A percentile compares a stretch with the other conserved stretches of the same genome.
These are phyloP conservation scores for Tetrapisispora taiwanensis DNA, from an alignment of 805 yeast genomes.

Conservation along the genomic window DNA sequence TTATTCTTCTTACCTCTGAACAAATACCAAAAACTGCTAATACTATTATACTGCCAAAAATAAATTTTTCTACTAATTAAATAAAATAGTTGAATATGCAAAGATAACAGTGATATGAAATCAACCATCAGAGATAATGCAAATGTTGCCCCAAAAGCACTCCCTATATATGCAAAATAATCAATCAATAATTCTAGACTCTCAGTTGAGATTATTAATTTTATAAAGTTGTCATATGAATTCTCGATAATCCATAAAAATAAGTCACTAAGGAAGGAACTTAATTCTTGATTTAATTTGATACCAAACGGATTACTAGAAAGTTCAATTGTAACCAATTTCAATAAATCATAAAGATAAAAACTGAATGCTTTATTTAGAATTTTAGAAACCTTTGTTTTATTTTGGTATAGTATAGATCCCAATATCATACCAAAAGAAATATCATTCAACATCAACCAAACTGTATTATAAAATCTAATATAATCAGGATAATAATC, in stretches of 20 bases:
- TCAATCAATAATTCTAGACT: slow-evolving; percentile 24
- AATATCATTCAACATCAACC: slow-evolving; percentile 80
- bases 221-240: slow-evolving; percentile 36
- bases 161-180: slow-evolving; percentile 32
- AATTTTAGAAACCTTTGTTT: slow-evolving; percentile 30
- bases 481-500: slow-evolving; percentile 54
- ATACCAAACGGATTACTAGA: slow-evolving; percentile 91
- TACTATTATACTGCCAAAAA: slow-evolving; percentile 57
- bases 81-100: slow-evolving; percentile 71
- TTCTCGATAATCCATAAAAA: slow-evolving; percentile 75
- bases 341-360: slow-evolving; percentile 34
- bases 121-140: slow-evolving; percentile 61
- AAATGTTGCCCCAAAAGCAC: slow-evolving; percentile 57
- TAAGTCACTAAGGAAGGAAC: slow-evolving; percentile 76
- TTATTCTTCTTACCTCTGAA: slow-evolving; percentile 87
- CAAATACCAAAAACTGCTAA: slow-evolving; percentile 67
- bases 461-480: slow-evolving; percentile 72
- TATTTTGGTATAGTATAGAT: slow-evolving; percentile 35
- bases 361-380: slow-evolving; percentile 20
- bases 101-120: slow-evolving; percentile 45
- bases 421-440: slow-evolving; percentile 60
- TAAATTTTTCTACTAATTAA: slow-evolving; percentile 70
- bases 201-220: slow-evolving; percentile 13
- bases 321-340: slow-evolving; percentile 53
- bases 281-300: slow-evolving; percentile 78